These are phyloP conservation scores for Gastrolobium bilobum DNA, from an alignment of 306 rosid species.

Conservation along the genomic window DNA sequence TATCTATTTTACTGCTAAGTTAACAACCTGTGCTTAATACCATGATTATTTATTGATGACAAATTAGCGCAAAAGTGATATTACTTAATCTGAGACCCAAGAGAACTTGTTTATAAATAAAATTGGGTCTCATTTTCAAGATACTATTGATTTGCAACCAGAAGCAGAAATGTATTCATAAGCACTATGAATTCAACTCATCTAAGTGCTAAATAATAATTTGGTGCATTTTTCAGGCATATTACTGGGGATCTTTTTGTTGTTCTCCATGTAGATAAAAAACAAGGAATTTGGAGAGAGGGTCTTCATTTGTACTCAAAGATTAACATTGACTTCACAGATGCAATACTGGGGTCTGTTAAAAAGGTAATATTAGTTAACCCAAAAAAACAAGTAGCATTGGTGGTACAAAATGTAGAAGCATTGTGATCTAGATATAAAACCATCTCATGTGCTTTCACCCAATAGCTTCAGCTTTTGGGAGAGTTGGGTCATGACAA, in stretches of 20 bases:
- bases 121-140: background rate
- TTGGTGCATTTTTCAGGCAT: constrained; percentile 63
- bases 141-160: constrained; percentile 27
- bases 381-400: background rate
- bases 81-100: constrained; percentile 20
- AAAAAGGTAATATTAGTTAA: constrained; percentile 63
- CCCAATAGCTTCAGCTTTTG: no score
- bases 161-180: constrained; percentile 35
- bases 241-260: constrained; percentile 81
- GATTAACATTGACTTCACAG: constrained; percentile 76
- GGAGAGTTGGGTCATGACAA: no score
- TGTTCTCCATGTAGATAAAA: constrained; percentile 73
- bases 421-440: constrained; percentile 14
- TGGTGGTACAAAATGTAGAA: constrained; percentile 17
- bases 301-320: constrained; percentile 86
- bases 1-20: constrained; percentile 10
- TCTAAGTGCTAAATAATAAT: constrained; percentile 25
- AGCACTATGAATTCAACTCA: constrained; percentile 18
- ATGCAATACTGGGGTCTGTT: constrained; percentile 88
- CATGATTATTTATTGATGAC: constrained; percentile 8
- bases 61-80: constrained; percentile 1
- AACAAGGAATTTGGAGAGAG: constrained; percentile 82
- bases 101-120: constrained; percentile 23
- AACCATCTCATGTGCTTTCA: no score
- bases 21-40: background rate